phyloP scores from a whole-genome alignment of 371 early-diverging fungal species.

The Haplosporangium sp. region DNA sequence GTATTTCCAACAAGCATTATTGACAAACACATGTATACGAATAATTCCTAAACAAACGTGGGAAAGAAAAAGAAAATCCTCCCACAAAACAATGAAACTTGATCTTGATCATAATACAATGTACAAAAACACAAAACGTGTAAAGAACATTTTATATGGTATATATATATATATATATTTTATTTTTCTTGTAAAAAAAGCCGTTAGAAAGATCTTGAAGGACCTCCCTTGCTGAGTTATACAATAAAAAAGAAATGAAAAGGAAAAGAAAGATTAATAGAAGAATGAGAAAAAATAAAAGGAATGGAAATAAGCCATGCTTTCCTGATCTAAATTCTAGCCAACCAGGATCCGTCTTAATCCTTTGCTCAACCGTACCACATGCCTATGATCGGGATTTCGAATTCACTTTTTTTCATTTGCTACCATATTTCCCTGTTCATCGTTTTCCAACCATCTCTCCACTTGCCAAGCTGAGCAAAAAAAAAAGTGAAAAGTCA shows the following conservation, averaged over 20 bases:
- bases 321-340: not conserved
- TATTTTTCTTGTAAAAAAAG: too few species aligned
- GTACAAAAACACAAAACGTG: too few species aligned
- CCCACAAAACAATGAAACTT: not conserved
- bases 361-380: not conserved
- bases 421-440: not conserved
- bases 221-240: too few species aligned
- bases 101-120: too few species aligned
- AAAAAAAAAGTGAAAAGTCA: too few species aligned
- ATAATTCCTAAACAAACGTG: slow-evolving; percentile 24
- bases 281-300: not conserved
- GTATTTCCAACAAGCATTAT: not conserved
- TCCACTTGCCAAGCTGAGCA: too few species aligned
- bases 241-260: too few species aligned
- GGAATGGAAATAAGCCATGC: too few species aligned
- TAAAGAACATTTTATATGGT: too few species aligned
- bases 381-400: slow-evolving; percentile 4
- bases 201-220: too few species aligned
- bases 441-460: too few species aligned
- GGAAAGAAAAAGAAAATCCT: slow-evolving; percentile 18
- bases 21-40: slow-evolving; percentile 3
- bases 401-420: not conserved
- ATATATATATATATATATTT: too few species aligned
- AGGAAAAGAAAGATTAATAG: not conserved
- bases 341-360: slow-evolving; percentile 4